phyloP scores from a whole-genome alignment of 2,329 filamentous ascomycete genomes.

The Paraconiothyrium brasiliense region DNA sequence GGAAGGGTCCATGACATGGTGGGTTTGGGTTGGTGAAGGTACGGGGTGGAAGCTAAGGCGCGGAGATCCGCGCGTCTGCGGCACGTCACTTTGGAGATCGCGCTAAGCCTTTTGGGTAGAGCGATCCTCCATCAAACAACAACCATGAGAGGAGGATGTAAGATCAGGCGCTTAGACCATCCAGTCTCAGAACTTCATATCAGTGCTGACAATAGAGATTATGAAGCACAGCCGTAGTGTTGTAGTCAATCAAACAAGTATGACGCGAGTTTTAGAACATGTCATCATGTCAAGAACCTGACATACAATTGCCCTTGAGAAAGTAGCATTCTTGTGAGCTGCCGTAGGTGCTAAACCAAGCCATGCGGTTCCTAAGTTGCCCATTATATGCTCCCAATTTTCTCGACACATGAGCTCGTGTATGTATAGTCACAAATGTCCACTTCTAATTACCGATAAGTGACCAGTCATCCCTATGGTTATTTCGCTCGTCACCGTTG shows the following conservation, averaged over 20 bases:
- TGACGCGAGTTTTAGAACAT: too few relatives aligned
- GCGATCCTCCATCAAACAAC: neutral
- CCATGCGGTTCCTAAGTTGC: neutral
- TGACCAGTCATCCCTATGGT: neutral
- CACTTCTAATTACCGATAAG: neutral
- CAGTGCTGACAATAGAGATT: neutral
- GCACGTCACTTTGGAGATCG: neutral
- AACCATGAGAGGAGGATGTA: neutral
- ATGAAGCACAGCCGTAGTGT: neutral
- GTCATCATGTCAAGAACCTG: too few relatives aligned
- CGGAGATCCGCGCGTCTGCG: neutral
- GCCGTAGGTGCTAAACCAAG: neutral
- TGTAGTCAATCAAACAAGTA: neutral
- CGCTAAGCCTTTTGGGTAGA: neutral
- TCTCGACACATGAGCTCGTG: neutral
- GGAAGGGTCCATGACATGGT: constrained; percentile 25
- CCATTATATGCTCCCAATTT: neutral
- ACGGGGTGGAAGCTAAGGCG: constrained; percentile 4
- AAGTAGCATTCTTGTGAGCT: neutral
- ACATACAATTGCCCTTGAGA: neutral
- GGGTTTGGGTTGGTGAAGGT: neutral
- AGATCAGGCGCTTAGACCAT: neutral
- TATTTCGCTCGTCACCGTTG: neutral
- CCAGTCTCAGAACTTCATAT: neutral
- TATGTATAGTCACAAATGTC: neutral